Evolutionary conservation across 1,284 basidiomycete species (phyloP).

Genomic region (Ganoderma sp.): DNA sequence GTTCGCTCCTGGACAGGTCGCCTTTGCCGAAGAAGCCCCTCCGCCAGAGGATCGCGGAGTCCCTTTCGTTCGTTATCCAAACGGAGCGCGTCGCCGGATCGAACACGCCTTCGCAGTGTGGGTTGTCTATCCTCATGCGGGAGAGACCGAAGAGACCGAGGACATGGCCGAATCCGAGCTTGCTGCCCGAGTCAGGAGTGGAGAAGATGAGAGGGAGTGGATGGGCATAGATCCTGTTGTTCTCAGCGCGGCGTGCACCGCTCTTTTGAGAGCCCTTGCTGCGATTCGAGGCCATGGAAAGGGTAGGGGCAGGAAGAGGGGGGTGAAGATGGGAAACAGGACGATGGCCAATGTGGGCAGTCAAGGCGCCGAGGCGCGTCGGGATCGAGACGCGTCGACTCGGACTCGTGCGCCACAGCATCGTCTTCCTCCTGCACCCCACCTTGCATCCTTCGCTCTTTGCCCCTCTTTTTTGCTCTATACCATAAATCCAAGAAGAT

Average conservation of each 20-base stretch:
- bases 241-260: slow-evolving; percentile 61
- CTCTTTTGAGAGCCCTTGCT: slow-evolving; percentile 52
- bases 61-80: slow-evolving; percentile 71
- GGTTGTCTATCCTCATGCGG: slow-evolving; percentile 56
- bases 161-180: slow-evolving; percentile 47
- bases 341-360: neutral
- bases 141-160: slow-evolving; percentile 63
- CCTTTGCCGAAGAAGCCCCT: slow-evolving; percentile 98
- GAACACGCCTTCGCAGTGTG: slow-evolving; percentile 71
- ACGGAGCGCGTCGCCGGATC: slow-evolving; percentile 80
- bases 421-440: neutral
- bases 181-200: slow-evolving; percentile 42
- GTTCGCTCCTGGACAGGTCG: slow-evolving; percentile 91
- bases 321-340: slow-evolving; percentile 7
- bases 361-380: slow-evolving; percentile 9
- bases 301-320: slow-evolving; percentile 1
- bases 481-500: neutral
- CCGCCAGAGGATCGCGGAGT: slow-evolving; percentile 81
- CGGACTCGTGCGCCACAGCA: slow-evolving; percentile 7
- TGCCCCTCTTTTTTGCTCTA: neutral
- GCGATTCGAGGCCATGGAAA: slow-evolving; percentile 50
- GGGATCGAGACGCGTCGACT: slow-evolving; percentile 18
- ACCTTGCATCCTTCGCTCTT: neutral
- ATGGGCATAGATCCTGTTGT: slow-evolving; percentile 68
- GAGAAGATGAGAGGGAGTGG: slow-evolving; percentile 67